These are phyloP conservation scores for Hyphopichia buzzinii DNA, from an alignment of 1,139 yeast species.

Conservation along the genomic window DNA sequence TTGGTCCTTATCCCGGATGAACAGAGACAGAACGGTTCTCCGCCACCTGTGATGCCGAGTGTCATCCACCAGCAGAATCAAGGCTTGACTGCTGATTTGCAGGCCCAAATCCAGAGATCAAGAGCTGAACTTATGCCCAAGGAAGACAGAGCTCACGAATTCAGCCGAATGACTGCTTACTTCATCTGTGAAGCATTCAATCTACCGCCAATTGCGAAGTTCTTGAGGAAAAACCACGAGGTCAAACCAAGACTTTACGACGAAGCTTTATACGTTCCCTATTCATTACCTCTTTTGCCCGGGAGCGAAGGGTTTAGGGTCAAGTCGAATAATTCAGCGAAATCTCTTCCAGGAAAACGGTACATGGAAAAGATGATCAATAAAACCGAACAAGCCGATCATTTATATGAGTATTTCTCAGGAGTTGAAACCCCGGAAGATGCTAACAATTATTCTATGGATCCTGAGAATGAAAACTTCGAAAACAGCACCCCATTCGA, in stretches of 20 bases:
- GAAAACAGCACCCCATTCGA: slow-evolving; percentile 40
- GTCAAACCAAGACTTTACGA: slow-evolving; percentile 86
- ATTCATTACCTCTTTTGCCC: slow-evolving; percentile 80
- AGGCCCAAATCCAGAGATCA: slow-evolving; percentile 45
- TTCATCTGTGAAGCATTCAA: slow-evolving; percentile 81
- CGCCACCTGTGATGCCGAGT: slow-evolving; percentile 14
- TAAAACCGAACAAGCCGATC: slow-evolving; percentile 80
- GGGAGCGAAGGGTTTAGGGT: slow-evolving; percentile 85
- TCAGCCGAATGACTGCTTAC: slow-evolving; percentile 87
- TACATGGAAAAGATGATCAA: slow-evolving; percentile 77
- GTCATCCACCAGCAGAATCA: not conserved
- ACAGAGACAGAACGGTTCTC: slow-evolving; percentile 13
- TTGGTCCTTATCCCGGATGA: slow-evolving; percentile 84
- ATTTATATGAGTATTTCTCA: slow-evolving; percentile 85
- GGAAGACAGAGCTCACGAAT: slow-evolving; percentile 64
- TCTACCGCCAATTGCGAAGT: slow-evolving; percentile 59
- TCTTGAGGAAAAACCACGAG: slow-evolving; percentile 66
- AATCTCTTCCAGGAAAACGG: slow-evolving; percentile 57
- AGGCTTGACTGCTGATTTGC: slow-evolving; percentile 19
- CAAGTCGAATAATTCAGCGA: slow-evolving; percentile 72
- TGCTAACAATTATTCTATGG: slow-evolving; percentile 56
- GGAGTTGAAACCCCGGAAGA: slow-evolving; percentile 74
- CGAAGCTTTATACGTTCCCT: slow-evolving; percentile 89
- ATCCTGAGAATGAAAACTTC: slow-evolving; percentile 41
- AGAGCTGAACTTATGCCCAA: slow-evolving; percentile 71